Evolutionary conservation across 2,329 filamentous ascomycete genomes (phyloP), one percentile per base, ranked within the genome.

Genomic region (Penicillium sp.): DNA sequence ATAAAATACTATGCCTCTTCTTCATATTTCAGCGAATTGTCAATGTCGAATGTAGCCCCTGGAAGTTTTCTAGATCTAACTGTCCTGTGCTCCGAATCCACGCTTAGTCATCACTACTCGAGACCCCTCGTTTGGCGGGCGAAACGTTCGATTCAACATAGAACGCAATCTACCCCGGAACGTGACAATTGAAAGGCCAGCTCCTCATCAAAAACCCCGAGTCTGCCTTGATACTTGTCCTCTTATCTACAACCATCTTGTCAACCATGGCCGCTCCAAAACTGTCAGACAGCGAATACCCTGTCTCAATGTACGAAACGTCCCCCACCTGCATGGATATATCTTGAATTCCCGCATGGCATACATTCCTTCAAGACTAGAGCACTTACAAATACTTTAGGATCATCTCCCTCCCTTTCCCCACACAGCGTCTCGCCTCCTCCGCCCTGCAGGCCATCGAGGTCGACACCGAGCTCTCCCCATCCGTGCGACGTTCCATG

Each of bases 381-480:
- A 37, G 13, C 42, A 27, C 55, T 58, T 12, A 62, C 40, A 6
- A 33, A 28, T 33, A 52, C 49, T 29, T 12, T 15, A 91, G 88
- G 63, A 82, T 80, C 52, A 80, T 95, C 55, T 78, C 84, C 61
- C 79, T 93, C 51, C 92, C 93, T 39, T 87, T 97, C 66, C 91
- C 91, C 18, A 88, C 84, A 35, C 69, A 83, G 31, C 86, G 88
- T 54, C 83, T 96, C 41, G 90, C 92, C 45, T 79, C 78, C 41
- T 83, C 87, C 42, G 90, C 92, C 38, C 79, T 88, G 31, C 80
- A 81, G 60, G 82, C 89, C 33, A 79, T 97, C 38, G 78, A 84
- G 50, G 91, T 97, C 60, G 93, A 98, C 72, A 80, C 84, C 54
- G 93, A 98, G 68, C 80, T 97, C 43, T 97, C 92, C 1, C 82